Percentiles rank a stretch among this genome's conserved stretches.
These are phyloP conservation scores for Pulveroboletus sp. DNA, from an alignment of 768 basidiomycete species.

Conservation along the genomic window DNA sequence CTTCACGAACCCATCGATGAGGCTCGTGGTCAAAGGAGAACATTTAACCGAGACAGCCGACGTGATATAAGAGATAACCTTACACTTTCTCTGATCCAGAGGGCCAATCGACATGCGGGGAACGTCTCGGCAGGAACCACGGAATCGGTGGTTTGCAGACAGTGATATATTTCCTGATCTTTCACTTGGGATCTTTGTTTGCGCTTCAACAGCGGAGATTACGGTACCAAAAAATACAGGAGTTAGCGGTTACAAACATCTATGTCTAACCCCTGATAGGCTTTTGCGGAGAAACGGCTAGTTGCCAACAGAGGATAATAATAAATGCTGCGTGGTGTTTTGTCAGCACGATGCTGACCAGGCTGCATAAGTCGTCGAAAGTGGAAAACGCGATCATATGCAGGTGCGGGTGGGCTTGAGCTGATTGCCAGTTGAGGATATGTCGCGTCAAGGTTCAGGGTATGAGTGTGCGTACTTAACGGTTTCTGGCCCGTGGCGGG, in stretches of 20 bases:
- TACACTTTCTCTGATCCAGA: constrained; percentile 1
- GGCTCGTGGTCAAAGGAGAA: background rate
- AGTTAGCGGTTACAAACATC: constrained; percentile 22
- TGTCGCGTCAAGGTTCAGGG: constrained; percentile 12
- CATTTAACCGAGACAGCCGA: constrained; percentile 7
- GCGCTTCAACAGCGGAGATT: constrained; percentile 31
- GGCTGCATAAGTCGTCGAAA: no score
- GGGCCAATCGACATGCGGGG: constrained; percentile 15
- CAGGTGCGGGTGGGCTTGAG: no score
- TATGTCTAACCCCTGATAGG: constrained; percentile 32
- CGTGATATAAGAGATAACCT: constrained; percentile 3
- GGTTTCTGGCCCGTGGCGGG: constrained; percentile 12
- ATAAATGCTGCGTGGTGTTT: constrained; percentile 3
- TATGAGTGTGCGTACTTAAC: constrained; percentile 8
- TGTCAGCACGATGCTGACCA: background rate
- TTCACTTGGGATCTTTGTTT: constrained; percentile 15
- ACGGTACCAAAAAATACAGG: constrained; percentile 29
- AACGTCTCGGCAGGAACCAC: constrained; percentile 2
- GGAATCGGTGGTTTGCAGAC: constrained; percentile 2
- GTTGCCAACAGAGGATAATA: constrained; percentile 19
- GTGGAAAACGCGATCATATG: constrained; percentile 15
- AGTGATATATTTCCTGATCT: constrained; percentile 10
- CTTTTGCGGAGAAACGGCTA: constrained; percentile 30
- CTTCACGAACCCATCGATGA: constrained; percentile 1
- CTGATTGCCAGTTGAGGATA: constrained; percentile 2